A percentile compares a stretch with the other conserved stretches of the same genome.
Evolutionary conservation across 2,329 filamentous ascomycete genomes (phyloP).

Genomic region (Fusarium pseudocircinatum): DNA sequence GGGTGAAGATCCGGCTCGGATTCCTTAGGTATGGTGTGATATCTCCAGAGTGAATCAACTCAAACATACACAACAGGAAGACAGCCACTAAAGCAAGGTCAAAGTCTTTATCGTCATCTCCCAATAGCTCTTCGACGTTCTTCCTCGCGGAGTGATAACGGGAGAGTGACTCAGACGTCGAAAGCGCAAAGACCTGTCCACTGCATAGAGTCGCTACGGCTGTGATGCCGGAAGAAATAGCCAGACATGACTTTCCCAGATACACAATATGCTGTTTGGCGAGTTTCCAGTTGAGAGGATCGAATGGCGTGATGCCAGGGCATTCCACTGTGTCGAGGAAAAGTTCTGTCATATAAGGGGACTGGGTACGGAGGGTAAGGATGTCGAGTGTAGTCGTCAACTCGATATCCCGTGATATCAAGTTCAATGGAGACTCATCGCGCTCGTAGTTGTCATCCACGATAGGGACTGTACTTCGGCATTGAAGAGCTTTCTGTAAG

Average conservation of each 20-base stretch:
- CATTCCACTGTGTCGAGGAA: neutral
- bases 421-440: neutral
- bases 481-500: neutral
- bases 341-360: neutral
- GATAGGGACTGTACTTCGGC: neutral
- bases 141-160: neutral
- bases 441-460: neutral
- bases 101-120: neutral
- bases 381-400: neutral
- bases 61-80: neutral
- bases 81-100: fast-evolving
- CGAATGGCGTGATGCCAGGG: neutral
- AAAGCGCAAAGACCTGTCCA: neutral
- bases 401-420: neutral
- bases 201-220: neutral
- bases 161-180: neutral
- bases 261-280: neutral
- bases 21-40: neutral
- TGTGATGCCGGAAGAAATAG: neutral
- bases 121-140: neutral
- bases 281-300: neutral
- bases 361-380: neutral
- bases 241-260: neutral
- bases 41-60: neutral
- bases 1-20: neutral